Percentiles rank a stretch among this genome's conserved stretches.
phyloP scores from a whole-genome alignment of 768 basidiomycete genomes.

The Lactarius tabidus region DNA sequence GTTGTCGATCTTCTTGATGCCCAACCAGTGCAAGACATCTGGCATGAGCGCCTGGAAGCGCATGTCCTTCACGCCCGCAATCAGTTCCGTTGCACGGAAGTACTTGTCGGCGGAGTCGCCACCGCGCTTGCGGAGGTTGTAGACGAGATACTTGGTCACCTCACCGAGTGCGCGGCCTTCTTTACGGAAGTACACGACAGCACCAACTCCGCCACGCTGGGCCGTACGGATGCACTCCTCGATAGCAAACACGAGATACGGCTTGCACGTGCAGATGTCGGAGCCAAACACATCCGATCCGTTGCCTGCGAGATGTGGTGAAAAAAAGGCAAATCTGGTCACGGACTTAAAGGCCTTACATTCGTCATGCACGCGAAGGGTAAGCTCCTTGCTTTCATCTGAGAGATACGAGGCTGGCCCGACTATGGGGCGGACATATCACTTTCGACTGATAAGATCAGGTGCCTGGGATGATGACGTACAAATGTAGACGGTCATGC shows the following conservation, averaged over 20 bases:
- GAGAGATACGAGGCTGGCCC: constrained; percentile 77
- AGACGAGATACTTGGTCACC: constrained; percentile 93
- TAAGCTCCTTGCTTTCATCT: constrained; percentile 75
- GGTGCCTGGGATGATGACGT: constrained; percentile 25
- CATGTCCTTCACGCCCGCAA: constrained; percentile 95
- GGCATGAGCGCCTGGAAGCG: constrained; percentile 96
- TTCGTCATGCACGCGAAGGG: constrained; percentile 90
- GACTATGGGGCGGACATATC: constrained; percentile 42
- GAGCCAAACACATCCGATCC: constrained; percentile 96
- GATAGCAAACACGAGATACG: constrained; percentile 89
- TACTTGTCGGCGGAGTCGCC: constrained; percentile 92
- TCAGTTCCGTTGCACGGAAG: constrained; percentile 89
- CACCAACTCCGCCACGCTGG: constrained; percentile 83
- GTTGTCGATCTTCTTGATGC: constrained; percentile 83
- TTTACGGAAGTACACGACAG: constrained; percentile 92
- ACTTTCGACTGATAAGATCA: constrained; percentile 7
- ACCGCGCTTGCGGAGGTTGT: constrained; percentile 92
- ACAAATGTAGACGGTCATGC: constrained; percentile 91
- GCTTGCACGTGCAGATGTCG: constrained; percentile 90
- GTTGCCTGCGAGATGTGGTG: constrained; percentile 51
- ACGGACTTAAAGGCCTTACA: constrained; percentile 47
- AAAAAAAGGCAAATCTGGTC: background rate
- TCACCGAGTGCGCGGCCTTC: constrained; percentile 92
- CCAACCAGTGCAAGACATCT: constrained; percentile 93
- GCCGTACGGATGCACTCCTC: constrained; percentile 87